Base-by-base conservation (phyloP, 495 filamentous ascomycete species). In the Penicillium roqueforti region DNA sequence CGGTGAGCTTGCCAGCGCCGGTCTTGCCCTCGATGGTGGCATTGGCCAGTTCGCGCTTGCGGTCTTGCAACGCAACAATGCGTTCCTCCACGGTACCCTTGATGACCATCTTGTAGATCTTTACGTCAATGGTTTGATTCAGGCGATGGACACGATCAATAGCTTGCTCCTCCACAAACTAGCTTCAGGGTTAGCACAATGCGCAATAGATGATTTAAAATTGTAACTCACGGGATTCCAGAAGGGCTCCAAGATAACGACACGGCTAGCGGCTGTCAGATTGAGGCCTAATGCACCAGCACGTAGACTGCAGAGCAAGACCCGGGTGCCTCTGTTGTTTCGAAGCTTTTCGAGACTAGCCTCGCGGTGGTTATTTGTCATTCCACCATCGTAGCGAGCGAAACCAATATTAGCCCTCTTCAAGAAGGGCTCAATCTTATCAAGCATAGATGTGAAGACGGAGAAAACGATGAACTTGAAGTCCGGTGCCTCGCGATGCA, bases 401-500 rank as follows among this genome's bases (percentile, higher is more conserved):
- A 85, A 92, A 54, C 76, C 80, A 60, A 95, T 83, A 23, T 83
- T 83, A 19, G 87, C 83, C 28, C 80, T 72, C 18, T 80, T 76
- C 25, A 98, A 75, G 76, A 97, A 96, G 14, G 93, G 93, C 67
- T 97, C 91, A 59, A 97, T 83, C 50, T 97, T 86, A 74, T 98
- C 89, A 43, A 98, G 83, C 93, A 98, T 97, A 6, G 89, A 91
- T 2, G 93, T 98, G 70, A 95, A 96, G 62, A 97, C 88, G 3
- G 90, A 95, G 72, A 98, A 98, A 55, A 98, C 90, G 67, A 98
- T 98, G 68, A 93, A 93, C 68, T 98, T 98, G 77, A 95, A 85
- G 31, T 80, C 69, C 0, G 79, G 68, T 0, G 85, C 81, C 68
- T 98, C 93, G 52, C 84, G 83, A 60, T 83, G 79, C 16, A 98